Evolutionary conservation across 2,329 filamentous ascomycete species (phyloP), one percentile per base, ranked within the genome.

Genomic region (Laburnicola sp.): DNA sequence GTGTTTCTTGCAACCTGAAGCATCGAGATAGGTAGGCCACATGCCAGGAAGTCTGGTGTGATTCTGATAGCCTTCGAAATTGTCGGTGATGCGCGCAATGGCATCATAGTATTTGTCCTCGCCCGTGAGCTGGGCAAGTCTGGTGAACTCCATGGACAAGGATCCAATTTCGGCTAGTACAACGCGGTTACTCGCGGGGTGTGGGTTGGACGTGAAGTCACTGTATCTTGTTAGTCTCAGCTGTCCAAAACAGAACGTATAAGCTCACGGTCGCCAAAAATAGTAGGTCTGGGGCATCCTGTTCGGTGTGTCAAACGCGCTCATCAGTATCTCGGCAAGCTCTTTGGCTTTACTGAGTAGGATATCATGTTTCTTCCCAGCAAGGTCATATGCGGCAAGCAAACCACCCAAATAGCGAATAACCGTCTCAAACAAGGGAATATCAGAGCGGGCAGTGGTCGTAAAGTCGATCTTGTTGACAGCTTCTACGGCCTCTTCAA

Each of bases 351-450:
- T 88, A 35, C 72, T 72, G 34, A 88, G 74, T 46, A 88, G 69
- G n/a, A 75, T 74, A 25, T 67, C 65, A 52, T 79, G 73, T 51
- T 79, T 74, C 48, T 77, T 78, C 30, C 75, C 76, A 60, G 84
- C 87, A 22, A 89, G 68, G 63, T 89, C 86, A 64, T 88, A 88
- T 0, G 86, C 86, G n/a, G 83, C 81, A 48, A 89, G 63, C 48
- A 89, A 78, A 1, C 86, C 86, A 10, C 86, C 86, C 0, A 89
- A 78, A 63, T 89, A 89, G 36, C 86, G 81, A 51, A 89, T 89
- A 8, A 81, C 87, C 1, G 85, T 88, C 70, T 89, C 86, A 54
- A 89, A 89, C 0, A 88, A 75, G 55, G 86, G 87, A 57, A 88
- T 81, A 28, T 80, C 75, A 4, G 72, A 66, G 4, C 71, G 60